Evolutionary conservation across 768 basidiomycete genomes (phyloP).

Genomic region (Podaxis sp.): DNA sequence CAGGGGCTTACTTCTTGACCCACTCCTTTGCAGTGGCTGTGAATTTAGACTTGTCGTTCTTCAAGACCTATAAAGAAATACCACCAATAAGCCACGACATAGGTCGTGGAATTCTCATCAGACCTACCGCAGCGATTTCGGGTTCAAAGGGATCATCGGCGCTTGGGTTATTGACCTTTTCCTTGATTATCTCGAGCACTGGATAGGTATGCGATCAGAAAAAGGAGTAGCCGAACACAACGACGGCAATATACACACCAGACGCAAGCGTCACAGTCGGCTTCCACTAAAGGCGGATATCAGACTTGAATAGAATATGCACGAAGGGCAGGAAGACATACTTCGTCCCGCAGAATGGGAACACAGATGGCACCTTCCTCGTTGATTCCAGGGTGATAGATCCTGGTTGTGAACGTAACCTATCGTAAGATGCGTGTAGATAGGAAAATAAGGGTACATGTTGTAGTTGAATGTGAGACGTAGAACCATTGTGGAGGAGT

Average conservation of each 20-base stretch:
- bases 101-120: not conserved
- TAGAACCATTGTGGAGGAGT: not conserved
- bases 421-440: conserved; percentile 29
- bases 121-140: conserved; percentile 76
- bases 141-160: conserved; percentile 89
- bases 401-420: conserved; percentile 84
- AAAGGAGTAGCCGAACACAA: not conserved
- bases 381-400: conserved; percentile 90
- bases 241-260: conserved; percentile 39
- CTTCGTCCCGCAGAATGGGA: conserved; percentile 82
- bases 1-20: conserved; percentile 72
- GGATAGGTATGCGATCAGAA: conserved; percentile 9
- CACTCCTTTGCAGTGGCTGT: conserved; percentile 75
- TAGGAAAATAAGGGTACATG: conserved; percentile 11
- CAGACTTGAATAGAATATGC: conserved; percentile 11
- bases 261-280: conserved; percentile 73
- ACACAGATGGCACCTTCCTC: conserved; percentile 87
- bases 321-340: conserved; percentile 32
- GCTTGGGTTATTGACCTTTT: conserved; percentile 86
- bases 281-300: conserved; percentile 64
- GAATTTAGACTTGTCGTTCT: conserved; percentile 77
- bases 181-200: conserved; percentile 79
- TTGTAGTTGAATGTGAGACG: not conserved
- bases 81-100: not conserved
- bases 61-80: conserved; percentile 52